Percentiles rank a stretch among this genome's conserved stretches.
Conservation (phyloP, 2,329 filamentous ascomycete species). For the Biscogniauxia mediterranea region DNA sequence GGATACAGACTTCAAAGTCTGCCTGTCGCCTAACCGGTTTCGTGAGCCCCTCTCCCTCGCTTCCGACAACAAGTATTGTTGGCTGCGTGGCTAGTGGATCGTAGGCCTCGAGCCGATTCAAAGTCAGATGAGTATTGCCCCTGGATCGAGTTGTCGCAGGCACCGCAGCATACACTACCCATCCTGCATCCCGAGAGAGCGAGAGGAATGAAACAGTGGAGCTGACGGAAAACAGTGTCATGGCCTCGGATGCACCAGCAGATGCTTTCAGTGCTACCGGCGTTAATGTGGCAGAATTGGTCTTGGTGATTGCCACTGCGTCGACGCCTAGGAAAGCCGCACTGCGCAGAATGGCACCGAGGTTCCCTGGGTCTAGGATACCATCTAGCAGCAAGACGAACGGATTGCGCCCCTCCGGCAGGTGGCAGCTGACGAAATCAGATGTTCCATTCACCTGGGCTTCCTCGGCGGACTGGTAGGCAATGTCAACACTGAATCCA, state of each 20-base stretch:
- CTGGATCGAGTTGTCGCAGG: conserved; percentile 40
- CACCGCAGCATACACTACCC: conserved; percentile 80
- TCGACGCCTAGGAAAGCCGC: conserved; percentile 89
- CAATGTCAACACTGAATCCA: conserved; percentile 60
- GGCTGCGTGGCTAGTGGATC: conserved; percentile 60
- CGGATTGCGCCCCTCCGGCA: conserved; percentile 54
- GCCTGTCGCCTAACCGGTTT: conserved; percentile 62
- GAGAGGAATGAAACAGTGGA: conserved; percentile 69
- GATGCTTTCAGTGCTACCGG: conserved; percentile 83
- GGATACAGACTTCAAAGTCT: conserved; percentile 66
- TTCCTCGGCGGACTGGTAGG: conserved; percentile 73
- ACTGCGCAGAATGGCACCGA: conserved; percentile 85
- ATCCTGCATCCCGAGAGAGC: conserved; percentile 67
- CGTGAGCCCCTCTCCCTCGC: conserved; percentile 74
- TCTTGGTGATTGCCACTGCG: conserved; percentile 73
- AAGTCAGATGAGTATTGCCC: conserved; percentile 45
- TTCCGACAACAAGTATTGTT: conserved; percentile 78
- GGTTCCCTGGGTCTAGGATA: conserved; percentile 82
- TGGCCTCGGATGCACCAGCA: conserved; percentile 78
- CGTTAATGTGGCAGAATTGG: conserved; percentile 71
- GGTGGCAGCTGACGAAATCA: conserved; percentile 42
- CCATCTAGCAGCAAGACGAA: conserved; percentile 73
- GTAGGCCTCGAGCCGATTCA: conserved; percentile 46
- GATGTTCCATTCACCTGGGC: conserved; percentile 67
- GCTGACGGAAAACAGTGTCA: conserved; percentile 69